Conservation (phyloP, 345 rosid genomes). For the Eucalyptus shirleyi region DNA sequence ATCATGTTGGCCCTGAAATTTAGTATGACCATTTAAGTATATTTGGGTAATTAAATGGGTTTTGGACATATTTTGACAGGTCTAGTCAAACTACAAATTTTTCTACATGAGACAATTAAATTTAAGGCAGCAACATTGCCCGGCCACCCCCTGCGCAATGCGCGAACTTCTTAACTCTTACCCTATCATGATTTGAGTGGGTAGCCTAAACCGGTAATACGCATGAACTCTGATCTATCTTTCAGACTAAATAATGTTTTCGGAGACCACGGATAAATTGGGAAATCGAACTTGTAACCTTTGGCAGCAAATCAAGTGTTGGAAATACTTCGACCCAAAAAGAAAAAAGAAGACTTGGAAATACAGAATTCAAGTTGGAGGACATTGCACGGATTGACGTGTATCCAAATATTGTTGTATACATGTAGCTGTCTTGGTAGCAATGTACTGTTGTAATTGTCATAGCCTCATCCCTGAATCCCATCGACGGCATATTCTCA, state of each 20-base stretch:
- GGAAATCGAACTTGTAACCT: background rate
- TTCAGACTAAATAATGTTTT: background rate
- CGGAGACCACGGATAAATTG: background rate
- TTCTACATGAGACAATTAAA: background rate
- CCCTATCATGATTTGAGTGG: background rate
- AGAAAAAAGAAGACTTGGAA: background rate
- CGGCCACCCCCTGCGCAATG: background rate
- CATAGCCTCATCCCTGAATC: background rate
- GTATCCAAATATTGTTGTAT: background rate
- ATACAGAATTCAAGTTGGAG: background rate
- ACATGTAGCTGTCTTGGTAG: background rate
- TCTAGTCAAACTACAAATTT: background rate
- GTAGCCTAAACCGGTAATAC: background rate
- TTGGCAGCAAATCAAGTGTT: background rate
- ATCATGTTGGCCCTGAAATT: background rate
- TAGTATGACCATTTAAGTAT: background rate
- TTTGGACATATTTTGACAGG: background rate
- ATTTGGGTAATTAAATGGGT: background rate
- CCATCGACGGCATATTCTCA: background rate
- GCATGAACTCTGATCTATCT: background rate
- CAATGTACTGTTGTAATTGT: background rate
- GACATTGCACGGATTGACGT: background rate
- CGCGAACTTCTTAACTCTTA: background rate
- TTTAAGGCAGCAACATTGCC: background rate
- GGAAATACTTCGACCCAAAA: too few species aligned